Evolutionary conservation across 805 yeast species (phyloP), one percentile per base, ranked within the genome.

Genomic region (Saturnispora ahearnii): DNA sequence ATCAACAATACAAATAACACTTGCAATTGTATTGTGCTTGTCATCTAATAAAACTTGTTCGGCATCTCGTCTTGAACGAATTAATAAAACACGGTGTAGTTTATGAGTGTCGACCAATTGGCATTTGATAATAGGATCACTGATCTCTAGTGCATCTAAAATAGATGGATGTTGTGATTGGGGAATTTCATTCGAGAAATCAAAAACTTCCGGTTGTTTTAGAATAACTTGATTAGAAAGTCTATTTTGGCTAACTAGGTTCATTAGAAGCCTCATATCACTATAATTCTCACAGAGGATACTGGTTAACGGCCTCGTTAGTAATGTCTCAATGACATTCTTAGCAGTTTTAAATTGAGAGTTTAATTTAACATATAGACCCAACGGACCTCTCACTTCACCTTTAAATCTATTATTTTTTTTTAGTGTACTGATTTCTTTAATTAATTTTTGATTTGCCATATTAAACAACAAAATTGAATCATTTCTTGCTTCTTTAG

Each of bases 331-430:
- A 6, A 90, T 60, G 4, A 84, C 63, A 24, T 74, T 74, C 5
- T 73, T 66, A 88, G 88, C 90, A 29, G 68, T 62, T 21, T 71
- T 65, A 57, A 65, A 77, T 8, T 74, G 80, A 1, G 67, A 62
- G 58, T 79, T 84, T 12, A 91, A 68, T 4, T 76, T 70, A 2
- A 88, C 70, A 52, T 68, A 67, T 3, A 71, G 55, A 1, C 96
- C 96, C 2, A 91, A 54, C 0, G 99, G 99, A 0, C 98, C 98
- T 15, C 83, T 63, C 0, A 96, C 95, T 33, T 59, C 59, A 2
- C 63, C 57, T 15, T 71, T 72, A 72, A 77, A 81, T 13, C 64
- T 57, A 5, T 52, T 47, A 8, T 13, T 34, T 6, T 21, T 22
- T n/a, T 32, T 47, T 33, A 41, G 13, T 0, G 55, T 44, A 12